Evolutionary conservation across 2,329 filamentous ascomycete genomes (phyloP), one percentile per base, ranked within the genome.

Genomic region (Verticillium nonalfalfae): DNA sequence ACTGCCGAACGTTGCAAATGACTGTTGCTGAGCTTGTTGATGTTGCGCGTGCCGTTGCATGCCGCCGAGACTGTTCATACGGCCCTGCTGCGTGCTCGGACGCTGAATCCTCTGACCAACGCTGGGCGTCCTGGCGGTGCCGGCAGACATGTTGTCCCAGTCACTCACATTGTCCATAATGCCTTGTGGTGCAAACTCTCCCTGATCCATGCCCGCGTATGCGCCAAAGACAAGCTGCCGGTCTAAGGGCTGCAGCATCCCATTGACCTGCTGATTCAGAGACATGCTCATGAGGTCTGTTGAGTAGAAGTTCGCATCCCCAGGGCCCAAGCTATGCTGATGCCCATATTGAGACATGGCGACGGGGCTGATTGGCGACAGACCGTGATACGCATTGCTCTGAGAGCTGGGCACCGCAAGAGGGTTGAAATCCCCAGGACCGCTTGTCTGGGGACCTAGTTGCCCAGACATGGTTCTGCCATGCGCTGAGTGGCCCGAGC

Each of bases 191-290:
- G 63, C 56, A 7, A 73, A 73, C 31, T 78, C 74, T 0, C 72
- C 71, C 2, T 70, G 70, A 50, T 69, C 68, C 58, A 79, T 76
- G 10, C 73, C 71, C 75, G 67, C 85, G 69, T 93, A 94, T 1
- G 87, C 89, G 40, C 87, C 87, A 64, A 91, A 91, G 1, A 92
- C 87, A 65, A 93, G 85, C 68, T 92, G 89, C 3, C 89, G 82
- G 68, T 93, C 90, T 14, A 94, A 82, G 63, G 90, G 86, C 10
- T 88, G 86, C 33, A 92, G 76, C 59, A 86, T 80, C 2, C 76
- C 77, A 62, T 79, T 76, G 21, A 75, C 73, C 61, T 79, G 79
- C 68, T 80, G 81, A 26, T 76, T 74, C 15, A 87, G 74, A 4
- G 79, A 78, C 64, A 85, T 74, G 5, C 78, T 72, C n/a, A 86